Evolutionary conservation across 352 stramenopile species (phyloP), one percentile per base, ranked within the genome.

Genomic region (Phytopythium helicoides): DNA sequence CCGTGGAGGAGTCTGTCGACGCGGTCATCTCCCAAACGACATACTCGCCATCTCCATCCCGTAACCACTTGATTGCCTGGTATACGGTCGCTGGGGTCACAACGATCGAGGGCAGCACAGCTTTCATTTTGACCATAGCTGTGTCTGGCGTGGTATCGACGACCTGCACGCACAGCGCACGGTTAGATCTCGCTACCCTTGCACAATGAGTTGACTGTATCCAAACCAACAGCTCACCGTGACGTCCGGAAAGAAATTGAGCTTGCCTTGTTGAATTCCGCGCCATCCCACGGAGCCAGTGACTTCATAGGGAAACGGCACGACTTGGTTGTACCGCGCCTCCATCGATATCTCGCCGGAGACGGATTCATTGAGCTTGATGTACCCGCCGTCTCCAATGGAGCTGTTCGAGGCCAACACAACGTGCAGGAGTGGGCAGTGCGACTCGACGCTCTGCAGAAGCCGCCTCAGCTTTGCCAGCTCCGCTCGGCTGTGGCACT

Each of bases 161-260:
- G 16, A 47, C 22, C 41, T 47, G 41, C 19, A 34, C 0, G 5
- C 22, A 11, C 11, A 47, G 23, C 14, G 28, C 5, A 10, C 28
- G 28, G 9, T 33, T 9, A 33, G 28, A 5, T 33, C 5, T 9
- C 9, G 28, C 28, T 9, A 33, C 5, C 28, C 28, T 10, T 33
- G 28, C 28, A 33, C 28, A 33, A 10, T 33, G 28, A 33, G n/a
- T n/a, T n/a, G n/a, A n/a, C n/a, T 33, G 28, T 33, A 9, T 15
- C n/a, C n/a, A n/a, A n/a, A 33, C 5, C 9, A 9, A 33, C 9
- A 33, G 28, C 41, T 34, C 16, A 47, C 41, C 41, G 41, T 47
- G 22, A 47, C 41, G 11, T 47, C 23, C n/a, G 26, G 21, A 33
- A 47, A 47, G 21, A 34, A 47, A 22, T 47, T 47, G 18, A 47